These are phyloP conservation scores for Porogramme epimiltina DNA, from an alignment of 1,284 basidiomycete species.

Conservation along the genomic window DNA sequence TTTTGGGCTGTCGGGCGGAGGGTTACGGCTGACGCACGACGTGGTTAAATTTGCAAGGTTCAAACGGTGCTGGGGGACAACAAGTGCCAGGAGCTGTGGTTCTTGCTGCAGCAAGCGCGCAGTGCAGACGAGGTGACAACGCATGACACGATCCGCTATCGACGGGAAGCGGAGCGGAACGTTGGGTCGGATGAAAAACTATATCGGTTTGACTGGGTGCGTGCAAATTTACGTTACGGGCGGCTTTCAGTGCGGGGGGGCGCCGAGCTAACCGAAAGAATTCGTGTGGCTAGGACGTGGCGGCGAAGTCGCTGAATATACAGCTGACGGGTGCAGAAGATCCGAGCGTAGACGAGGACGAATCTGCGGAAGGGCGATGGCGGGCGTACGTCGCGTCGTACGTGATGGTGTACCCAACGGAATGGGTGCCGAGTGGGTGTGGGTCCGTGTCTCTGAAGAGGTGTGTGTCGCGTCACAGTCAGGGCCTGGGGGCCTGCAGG, in stretches of 20 bases:
- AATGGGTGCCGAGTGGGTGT: slow-evolving; percentile 57
- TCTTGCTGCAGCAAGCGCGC: slow-evolving; percentile 57
- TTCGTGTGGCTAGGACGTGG: slow-evolving; percentile 50
- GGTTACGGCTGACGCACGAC: background rate
- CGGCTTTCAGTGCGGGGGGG: no score
- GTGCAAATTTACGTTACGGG: slow-evolving; percentile 30
- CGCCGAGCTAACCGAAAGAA: no score
- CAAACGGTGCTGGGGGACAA: slow-evolving; percentile 80
- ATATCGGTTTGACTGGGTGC: slow-evolving; percentile 91
- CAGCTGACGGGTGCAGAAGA: slow-evolving; percentile 83
- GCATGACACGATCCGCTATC: slow-evolving; percentile 86
- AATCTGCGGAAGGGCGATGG: slow-evolving; percentile 62
- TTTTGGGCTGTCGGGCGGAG: background rate
- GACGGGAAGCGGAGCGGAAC: slow-evolving; percentile 87
- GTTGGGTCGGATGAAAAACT: slow-evolving; percentile 89
- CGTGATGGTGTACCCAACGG: slow-evolving; percentile 71
- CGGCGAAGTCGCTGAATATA: slow-evolving; percentile 66
- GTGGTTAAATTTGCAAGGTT: slow-evolving; percentile 51
- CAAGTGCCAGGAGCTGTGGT: slow-evolving; percentile 76
- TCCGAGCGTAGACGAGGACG: slow-evolving; percentile 65
- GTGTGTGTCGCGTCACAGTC: slow-evolving; percentile 25
- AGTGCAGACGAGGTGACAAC: slow-evolving; percentile 50
- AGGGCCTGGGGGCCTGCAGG: slow-evolving; percentile 13
- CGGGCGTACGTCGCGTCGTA: slow-evolving; percentile 88
- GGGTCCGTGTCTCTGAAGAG: slow-evolving; percentile 31